Percentiles rank a stretch among this genome's conserved stretches.
These are phyloP conservation scores for Clonostachys sp. DNA, from an alignment of 2,329 filamentous ascomycete species.

Conservation along the genomic window DNA sequence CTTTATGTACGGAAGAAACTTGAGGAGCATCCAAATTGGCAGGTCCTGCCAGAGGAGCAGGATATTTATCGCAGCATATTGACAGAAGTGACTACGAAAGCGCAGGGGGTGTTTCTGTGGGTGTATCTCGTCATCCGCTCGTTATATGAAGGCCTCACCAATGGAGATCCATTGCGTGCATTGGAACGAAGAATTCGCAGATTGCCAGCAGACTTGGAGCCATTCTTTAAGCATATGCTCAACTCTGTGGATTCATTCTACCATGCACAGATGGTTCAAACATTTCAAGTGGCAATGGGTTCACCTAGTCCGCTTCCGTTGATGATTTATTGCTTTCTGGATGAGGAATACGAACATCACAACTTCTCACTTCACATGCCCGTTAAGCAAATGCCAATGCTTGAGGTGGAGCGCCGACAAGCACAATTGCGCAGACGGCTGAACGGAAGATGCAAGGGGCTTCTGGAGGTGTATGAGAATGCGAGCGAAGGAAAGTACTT, in stretches of 20 bases:
- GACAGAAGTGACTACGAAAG: constrained; percentile 1
- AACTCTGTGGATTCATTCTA: constrained; percentile 1
- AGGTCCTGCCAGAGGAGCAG: not conserved
- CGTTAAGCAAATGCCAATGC: not conserved
- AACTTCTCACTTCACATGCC: not conserved
- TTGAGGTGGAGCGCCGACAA: not conserved
- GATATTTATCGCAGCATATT: not conserved
- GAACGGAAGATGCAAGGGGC: constrained; percentile 1
- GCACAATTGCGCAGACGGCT: not conserved
- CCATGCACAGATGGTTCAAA: constrained; percentile 2
- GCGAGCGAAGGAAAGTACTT: not conserved
- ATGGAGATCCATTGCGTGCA: not conserved
- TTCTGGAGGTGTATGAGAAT: not conserved
- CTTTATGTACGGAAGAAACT: constrained; percentile 1
- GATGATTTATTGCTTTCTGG: constrained; percentile 1
- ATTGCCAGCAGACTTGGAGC: constrained; percentile 1
- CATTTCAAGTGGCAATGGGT: constrained; percentile 1
- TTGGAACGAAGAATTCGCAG: not conserved
- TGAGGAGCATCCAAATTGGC: not conserved
- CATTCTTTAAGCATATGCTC: constrained; percentile 3
- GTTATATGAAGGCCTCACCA: constrained; percentile 1
- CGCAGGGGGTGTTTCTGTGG: constrained; percentile 6
- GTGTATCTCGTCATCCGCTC: constrained; percentile 2
- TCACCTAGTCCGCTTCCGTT: not conserved
- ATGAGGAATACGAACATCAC: not conserved